Evolutionary conservation across 805 yeast species (phyloP), one percentile per base, ranked within the genome.

Genomic region (Kodamaea hsintzibuensis): DNA sequence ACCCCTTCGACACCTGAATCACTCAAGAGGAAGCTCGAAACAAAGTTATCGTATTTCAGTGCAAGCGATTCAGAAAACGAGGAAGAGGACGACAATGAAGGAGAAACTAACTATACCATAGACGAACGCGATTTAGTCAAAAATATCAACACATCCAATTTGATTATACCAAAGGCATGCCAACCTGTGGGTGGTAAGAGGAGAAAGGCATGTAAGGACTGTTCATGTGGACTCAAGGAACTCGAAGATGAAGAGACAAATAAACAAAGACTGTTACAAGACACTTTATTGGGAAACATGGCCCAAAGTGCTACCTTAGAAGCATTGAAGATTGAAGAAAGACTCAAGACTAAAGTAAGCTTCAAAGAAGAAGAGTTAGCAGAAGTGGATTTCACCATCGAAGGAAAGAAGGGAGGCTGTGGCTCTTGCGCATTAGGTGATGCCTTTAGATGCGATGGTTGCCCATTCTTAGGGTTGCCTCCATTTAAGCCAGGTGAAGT

Each of bases 401-500:
- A 92, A 59, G 98, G 98, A 42, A 93, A 93, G 66, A 88, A 96
- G 10, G 98, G 98, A 35, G 97, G 98, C 2, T 95, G 99, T 75
- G 97, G 97, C 22, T 89, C 96, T 9, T 95, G 99, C 74, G 86
- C 98, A 0, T 79, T 95, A 49, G 99, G 99, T 44, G 99, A 95
- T 70, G 99, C 99, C 0, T 95, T 95, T 75, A 80, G 99, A 66
- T 95, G 99, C 70, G 96, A 92, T 61, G 98, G 98, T 1, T 95
- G 99, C 73, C 99, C 99, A 40, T 95, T 86, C 72, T 76, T 95
- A 60, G 99, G 99, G 0, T 77, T 95, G 46, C 99, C 99, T 13
- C 98, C 99, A 2, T 95, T 95, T 81, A 91, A 91, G 72, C 99
- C 98, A 0, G 99, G 99, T 50, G 96, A 95, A 73, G 85, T 85